Conservation (phyloP, 192 early-diverging fungal genomes). For the Umbelopsis sp. region DNA sequence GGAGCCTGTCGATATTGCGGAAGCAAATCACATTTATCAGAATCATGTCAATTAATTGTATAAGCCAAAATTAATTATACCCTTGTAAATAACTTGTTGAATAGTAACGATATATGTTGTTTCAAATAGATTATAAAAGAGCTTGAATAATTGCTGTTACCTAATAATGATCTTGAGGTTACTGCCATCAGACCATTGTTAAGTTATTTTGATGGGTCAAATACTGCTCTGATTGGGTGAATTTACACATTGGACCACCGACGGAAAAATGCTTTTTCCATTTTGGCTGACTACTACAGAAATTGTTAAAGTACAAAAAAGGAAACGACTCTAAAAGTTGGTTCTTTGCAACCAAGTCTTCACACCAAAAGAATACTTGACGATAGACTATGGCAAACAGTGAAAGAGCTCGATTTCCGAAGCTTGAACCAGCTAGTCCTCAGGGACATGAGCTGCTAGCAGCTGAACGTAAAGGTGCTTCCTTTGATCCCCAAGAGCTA, state of each 20-base stretch:
- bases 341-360: neutral
- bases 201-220: too few species aligned
- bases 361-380: neutral
- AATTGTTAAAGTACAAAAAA: neutral
- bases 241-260: neutral
- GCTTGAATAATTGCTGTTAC: too few species aligned
- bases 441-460: conserved; percentile 56
- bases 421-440: conserved; percentile 38
- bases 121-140: too few species aligned
- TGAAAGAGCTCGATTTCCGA: conserved; percentile 38
- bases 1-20: conserved; percentile 31
- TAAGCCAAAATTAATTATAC: conserved; percentile 1
- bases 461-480: conserved; percentile 66
- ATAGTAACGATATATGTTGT: too few species aligned
- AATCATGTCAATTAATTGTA: conserved; percentile 23
- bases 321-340: neutral
- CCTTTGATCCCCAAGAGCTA: conserved; percentile 66
- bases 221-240: neutral
- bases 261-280: too few species aligned
- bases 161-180: too few species aligned
- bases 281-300: neutral
- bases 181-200: too few species aligned
- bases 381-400: neutral
- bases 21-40: conserved; percentile 26
- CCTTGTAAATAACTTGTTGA: conserved; percentile 10